Evolutionary conservation across 495 filamentous ascomycete genomes (phyloP).

Genomic region (Tricharina praecox): DNA sequence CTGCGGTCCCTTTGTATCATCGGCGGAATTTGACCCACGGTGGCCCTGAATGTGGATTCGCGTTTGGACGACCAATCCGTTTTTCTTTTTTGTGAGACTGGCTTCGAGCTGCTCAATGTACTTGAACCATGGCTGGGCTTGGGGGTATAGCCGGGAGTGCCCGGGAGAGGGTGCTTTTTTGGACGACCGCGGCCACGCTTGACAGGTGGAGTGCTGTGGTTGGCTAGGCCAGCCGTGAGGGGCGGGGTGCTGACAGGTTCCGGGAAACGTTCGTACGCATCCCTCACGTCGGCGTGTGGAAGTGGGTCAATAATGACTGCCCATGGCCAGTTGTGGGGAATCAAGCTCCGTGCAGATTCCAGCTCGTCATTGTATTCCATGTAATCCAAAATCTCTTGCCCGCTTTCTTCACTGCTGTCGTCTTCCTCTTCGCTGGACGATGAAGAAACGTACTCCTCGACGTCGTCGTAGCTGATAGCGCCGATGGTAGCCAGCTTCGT

Average conservation of each 20-base stretch:
- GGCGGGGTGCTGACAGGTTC: not conserved
- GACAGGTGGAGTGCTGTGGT: not conserved
- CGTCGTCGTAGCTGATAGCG: not conserved
- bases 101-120: too few species aligned
- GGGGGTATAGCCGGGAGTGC: not conserved
- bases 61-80: too few species aligned
- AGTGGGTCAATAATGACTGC: not conserved
- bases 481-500: not conserved
- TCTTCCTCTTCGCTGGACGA: not conserved
- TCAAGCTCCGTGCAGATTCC: not conserved
- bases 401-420: not conserved
- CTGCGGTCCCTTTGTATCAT: not conserved
- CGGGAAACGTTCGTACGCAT: not conserved
- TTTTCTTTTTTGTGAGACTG: too few species aligned
- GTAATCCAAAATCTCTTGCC: not conserved
- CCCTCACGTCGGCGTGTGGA: not conserved
- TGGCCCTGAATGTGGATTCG: not conserved
- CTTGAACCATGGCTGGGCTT: too few species aligned
- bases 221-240: not conserved
- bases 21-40: not conserved
- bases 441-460: not conserved
- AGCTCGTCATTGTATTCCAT: not conserved
- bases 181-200: not conserved
- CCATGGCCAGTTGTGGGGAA: not conserved
- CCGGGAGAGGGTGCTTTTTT: not conserved